Evolutionary conservation across 257 asterid species (phyloP).

Genomic region (Gentiana macrophylla): DNA sequence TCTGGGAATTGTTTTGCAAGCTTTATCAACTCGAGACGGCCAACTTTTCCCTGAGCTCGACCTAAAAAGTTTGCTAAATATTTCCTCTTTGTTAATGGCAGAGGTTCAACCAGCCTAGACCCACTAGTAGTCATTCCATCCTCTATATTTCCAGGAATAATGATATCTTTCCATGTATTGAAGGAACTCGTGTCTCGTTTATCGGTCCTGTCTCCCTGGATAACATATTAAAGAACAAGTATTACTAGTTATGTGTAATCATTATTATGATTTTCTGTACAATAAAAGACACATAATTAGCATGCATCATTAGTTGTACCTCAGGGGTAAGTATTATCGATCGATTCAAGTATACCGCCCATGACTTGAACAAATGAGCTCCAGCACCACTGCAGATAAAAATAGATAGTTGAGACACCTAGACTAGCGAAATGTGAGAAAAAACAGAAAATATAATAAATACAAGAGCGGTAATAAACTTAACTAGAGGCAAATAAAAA

Average conservation of each 20-base stretch:
- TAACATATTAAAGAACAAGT: background rate
- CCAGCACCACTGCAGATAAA: constrained; percentile 84
- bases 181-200: constrained; percentile 86
- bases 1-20: constrained; percentile 76
- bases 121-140: constrained; percentile 76
- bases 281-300: background rate
- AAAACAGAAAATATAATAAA: background rate
- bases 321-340: constrained; percentile 93
- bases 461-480: background rate
- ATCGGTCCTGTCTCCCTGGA: constrained; percentile 94
- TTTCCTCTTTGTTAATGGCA: constrained; percentile 79
- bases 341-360: constrained; percentile 78
- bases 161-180: constrained; percentile 93
- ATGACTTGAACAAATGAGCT: constrained; percentile 95
- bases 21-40: constrained; percentile 71
- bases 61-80: constrained; percentile 82
- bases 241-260: background rate
- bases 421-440: background rate
- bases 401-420: background rate
- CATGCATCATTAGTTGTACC: constrained; percentile 26
- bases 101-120: constrained; percentile 61
- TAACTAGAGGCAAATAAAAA: too few relatives aligned
- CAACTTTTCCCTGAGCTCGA: constrained; percentile 88
- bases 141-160: constrained; percentile 91
- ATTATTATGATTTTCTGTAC: too few relatives aligned